A percentile compares a stretch with the other conserved stretches of the same genome.
Evolutionary conservation across 495 filamentous ascomycete species (phyloP).

Genomic region (Talaromyces liani): DNA sequence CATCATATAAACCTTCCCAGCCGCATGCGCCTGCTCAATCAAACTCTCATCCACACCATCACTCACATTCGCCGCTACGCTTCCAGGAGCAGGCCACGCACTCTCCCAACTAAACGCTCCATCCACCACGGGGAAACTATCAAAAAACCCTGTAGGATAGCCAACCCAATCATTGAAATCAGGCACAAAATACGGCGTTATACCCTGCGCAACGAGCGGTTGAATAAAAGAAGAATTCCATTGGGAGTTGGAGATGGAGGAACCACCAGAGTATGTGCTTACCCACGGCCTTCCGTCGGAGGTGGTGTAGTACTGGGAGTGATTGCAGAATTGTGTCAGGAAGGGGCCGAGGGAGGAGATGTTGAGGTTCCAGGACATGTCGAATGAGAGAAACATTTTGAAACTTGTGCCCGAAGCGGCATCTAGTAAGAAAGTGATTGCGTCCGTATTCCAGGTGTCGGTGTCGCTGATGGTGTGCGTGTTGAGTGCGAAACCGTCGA

Average conservation of each 20-base stretch:
- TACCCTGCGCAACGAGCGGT: constrained; percentile 7
- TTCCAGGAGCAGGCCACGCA: constrained; percentile 18
- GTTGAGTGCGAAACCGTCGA: constrained; percentile 27
- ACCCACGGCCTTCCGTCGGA: constrained; percentile 6
- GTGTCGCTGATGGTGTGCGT: constrained; percentile 10
- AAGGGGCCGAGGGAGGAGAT: background rate
- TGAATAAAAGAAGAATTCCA: constrained; percentile 7
- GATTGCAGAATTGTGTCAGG: constrained; percentile 6
- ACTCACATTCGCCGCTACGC: background rate
- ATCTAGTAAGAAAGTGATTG: constrained; percentile 14
- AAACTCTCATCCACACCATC: constrained; percentile 17
- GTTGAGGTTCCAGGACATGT: constrained; percentile 13
- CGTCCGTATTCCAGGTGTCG: constrained; percentile 11
- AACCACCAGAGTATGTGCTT: constrained; percentile 11
- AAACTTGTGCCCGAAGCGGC: constrained; percentile 15
- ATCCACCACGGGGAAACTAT: constrained; percentile 14
- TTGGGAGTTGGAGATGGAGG: constrained; percentile 1
- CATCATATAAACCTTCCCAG: constrained; percentile 26
- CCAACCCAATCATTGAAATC: constrained; percentile 16
- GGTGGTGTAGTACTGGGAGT: constrained; percentile 11
- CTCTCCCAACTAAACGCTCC: constrained; percentile 29
- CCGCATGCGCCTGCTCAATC: constrained; percentile 14
- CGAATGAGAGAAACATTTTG: constrained; percentile 23
- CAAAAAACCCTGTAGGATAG: constrained; percentile 14
- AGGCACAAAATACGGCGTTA: constrained; percentile 15